Evolutionary conservation across 2,329 filamentous ascomycete species (phyloP).

Genomic region (Chrysoporthe puriensis): DNA sequence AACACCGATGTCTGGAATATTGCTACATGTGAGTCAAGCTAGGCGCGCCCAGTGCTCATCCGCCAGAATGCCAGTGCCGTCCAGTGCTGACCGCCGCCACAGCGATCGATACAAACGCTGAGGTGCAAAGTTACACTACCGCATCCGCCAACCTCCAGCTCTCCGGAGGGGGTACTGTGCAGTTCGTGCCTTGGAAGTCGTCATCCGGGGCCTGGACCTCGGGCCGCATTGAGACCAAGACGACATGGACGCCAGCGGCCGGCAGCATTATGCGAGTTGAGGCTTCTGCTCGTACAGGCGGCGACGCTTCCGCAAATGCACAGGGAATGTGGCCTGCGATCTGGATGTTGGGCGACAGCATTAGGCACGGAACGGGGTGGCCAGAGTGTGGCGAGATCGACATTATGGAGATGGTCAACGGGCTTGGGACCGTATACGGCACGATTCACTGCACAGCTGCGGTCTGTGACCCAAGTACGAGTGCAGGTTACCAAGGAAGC

Average conservation of each 20-base stretch:
- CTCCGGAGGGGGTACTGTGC: slow-evolving; percentile 53
- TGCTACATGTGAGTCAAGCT: slow-evolving; percentile 35
- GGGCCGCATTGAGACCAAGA: slow-evolving; percentile 55
- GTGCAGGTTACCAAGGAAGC: slow-evolving; percentile 32
- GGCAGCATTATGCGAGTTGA: slow-evolving; percentile 53
- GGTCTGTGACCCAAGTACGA: slow-evolving; percentile 46
- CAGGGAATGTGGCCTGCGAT: slow-evolving; percentile 64
- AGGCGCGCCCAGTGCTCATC: neutral
- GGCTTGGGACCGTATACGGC: slow-evolving; percentile 48
- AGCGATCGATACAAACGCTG: slow-evolving; percentile 54
- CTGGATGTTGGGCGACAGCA: slow-evolving; percentile 57
- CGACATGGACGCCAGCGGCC: slow-evolving; percentile 48
- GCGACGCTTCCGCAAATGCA: slow-evolving; percentile 43
- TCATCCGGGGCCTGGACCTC: slow-evolving; percentile 54
- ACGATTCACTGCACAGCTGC: slow-evolving; percentile 55
- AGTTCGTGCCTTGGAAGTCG: slow-evolving; percentile 53
- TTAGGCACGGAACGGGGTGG: slow-evolving; percentile 54
- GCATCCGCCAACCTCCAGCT: slow-evolving; percentile 53
- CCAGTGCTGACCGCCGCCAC: slow-evolving; percentile 15
- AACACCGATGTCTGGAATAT: slow-evolving; percentile 46
- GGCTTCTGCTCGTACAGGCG: slow-evolving; percentile 51
- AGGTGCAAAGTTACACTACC: slow-evolving; percentile 53
- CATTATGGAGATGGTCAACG: slow-evolving; percentile 61
- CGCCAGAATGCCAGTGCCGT: neutral
- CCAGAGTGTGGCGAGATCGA: slow-evolving; percentile 60